These are phyloP conservation scores for Sugiyamaella valdiviana DNA, from an alignment of 805 yeast species.

Conservation along the genomic window DNA sequence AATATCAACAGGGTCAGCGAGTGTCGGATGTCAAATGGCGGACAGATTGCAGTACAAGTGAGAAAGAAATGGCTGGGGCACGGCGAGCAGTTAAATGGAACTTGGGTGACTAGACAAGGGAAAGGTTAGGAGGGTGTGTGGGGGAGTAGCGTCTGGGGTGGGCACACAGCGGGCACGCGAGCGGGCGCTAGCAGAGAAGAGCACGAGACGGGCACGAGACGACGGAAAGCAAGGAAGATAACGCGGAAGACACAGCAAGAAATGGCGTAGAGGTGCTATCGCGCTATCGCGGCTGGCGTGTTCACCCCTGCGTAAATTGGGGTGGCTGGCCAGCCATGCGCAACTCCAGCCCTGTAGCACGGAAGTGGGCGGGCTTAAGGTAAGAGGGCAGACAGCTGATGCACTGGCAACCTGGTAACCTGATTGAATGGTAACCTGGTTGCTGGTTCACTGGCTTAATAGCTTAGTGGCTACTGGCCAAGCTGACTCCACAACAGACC, in stretches of 20 bases:
- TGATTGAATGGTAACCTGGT: too few species aligned
- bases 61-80: too few species aligned
- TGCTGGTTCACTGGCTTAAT: too few species aligned
- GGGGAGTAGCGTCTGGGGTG: not conserved
- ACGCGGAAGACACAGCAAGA: not conserved
- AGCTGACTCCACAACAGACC: too few species aligned
- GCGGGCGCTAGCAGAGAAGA: not conserved
- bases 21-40: too few species aligned
- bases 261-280: not conserved
- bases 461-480: too few species aligned
- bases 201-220: not conserved
- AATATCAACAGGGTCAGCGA: too few species aligned
- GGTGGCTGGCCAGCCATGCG: not conserved
- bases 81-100: not conserved
- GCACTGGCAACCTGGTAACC: too few species aligned
- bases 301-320: too few species aligned
- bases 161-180: not conserved
- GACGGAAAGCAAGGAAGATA: not conserved
- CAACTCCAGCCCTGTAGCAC: not conserved
- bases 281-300: too few species aligned
- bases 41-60: too few species aligned
- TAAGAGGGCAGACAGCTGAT: not conserved
- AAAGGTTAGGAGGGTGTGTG: not conserved
- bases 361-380: not conserved
- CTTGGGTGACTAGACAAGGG: not conserved